A percentile compares a stretch with the other conserved stretches of the same genome.
These are phyloP conservation scores for Ceratocystis variospora DNA, from an alignment of 2,329 filamentous ascomycete genomes.

Conservation along the genomic window DNA sequence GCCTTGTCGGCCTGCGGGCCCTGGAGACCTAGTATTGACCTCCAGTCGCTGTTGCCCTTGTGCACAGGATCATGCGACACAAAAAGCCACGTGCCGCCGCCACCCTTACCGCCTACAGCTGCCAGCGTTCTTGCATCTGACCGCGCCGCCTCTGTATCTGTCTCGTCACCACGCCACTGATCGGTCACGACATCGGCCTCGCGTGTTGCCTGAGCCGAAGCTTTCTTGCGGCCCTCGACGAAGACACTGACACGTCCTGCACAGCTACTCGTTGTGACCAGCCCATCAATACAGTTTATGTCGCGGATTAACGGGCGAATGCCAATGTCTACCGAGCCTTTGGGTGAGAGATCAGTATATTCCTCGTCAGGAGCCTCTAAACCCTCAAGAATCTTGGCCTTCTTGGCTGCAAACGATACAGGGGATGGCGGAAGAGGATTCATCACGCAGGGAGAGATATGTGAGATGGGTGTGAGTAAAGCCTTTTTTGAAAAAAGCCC, in stretches of 20 bases:
- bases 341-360: conserved; percentile 76
- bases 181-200: conserved; percentile 6
- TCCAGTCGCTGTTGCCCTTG: conserved; percentile 22
- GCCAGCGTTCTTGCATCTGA: conserved; percentile 29
- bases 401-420: conserved; percentile 43
- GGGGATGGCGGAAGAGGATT: conserved; percentile 25
- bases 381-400: conserved; percentile 56
- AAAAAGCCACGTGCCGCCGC: conserved; percentile 71
- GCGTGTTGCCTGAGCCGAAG: conserved; percentile 23
- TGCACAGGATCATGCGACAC: conserved; percentile 66
- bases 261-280: conserved; percentile 89
- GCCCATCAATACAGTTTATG: conserved; percentile 60
- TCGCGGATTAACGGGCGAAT: conserved; percentile 65
- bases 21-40: conserved; percentile 31
- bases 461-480: neutral
- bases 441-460: neutral
- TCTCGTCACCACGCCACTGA: conserved; percentile 14
- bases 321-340: conserved; percentile 69
- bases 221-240: conserved; percentile 52
- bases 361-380: conserved; percentile 53
- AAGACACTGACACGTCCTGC: conserved; percentile 80
- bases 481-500: neutral
- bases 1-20: conserved; percentile 22
- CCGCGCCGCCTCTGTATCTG: neutral
- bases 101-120: conserved; percentile 70